Evolutionary conservation across 2,329 filamentous ascomycete species (phyloP).

Genomic region (Claviceps capensis): DNA sequence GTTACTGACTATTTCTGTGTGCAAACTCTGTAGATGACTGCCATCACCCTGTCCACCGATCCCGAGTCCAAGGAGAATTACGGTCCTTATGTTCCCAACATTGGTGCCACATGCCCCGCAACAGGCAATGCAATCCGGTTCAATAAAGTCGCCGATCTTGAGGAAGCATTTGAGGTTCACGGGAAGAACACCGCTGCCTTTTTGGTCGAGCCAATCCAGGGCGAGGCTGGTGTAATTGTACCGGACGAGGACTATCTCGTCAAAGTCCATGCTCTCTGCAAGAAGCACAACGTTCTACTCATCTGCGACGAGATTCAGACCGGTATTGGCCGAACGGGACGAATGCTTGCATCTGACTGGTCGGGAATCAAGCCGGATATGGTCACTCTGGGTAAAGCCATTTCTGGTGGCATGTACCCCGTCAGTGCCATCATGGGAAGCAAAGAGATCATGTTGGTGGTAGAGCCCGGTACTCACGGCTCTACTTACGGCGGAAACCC

Average conservation of each 20-base stretch:
- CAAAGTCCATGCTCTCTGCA: slow-evolving; percentile 72
- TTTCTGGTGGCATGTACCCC: slow-evolving; percentile 98
- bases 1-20: not conserved
- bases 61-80: slow-evolving; percentile 95
- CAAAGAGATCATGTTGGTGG: slow-evolving; percentile 85
- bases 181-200: slow-evolving; percentile 82
- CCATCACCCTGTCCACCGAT: slow-evolving; percentile 89
- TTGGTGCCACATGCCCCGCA: slow-evolving; percentile 63
- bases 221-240: slow-evolving; percentile 92
- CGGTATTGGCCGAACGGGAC: slow-evolving; percentile 86
- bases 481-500: slow-evolving; percentile 98
- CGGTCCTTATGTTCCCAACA: slow-evolving; percentile 82
- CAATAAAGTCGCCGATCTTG: slow-evolving; percentile 71
- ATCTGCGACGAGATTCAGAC: slow-evolving; percentile 99
- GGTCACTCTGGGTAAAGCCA: slow-evolving; percentile 90
- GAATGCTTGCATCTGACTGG: slow-evolving; percentile 91
- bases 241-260: slow-evolving; percentile 79
- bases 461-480: slow-evolving; percentile 93
- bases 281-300: slow-evolving; percentile 86
- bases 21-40: slow-evolving; percentile 54
- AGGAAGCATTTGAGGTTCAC: slow-evolving; percentile 64
- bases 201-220: slow-evolving; percentile 92
- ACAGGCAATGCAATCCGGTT: slow-evolving; percentile 69
- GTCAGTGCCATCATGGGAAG: slow-evolving; percentile 82
- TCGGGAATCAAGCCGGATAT: slow-evolving; percentile 89